Evolutionary conservation across 2,329 filamentous ascomycete species (phyloP).

Genomic region (Metarhizium anisopliae): DNA sequence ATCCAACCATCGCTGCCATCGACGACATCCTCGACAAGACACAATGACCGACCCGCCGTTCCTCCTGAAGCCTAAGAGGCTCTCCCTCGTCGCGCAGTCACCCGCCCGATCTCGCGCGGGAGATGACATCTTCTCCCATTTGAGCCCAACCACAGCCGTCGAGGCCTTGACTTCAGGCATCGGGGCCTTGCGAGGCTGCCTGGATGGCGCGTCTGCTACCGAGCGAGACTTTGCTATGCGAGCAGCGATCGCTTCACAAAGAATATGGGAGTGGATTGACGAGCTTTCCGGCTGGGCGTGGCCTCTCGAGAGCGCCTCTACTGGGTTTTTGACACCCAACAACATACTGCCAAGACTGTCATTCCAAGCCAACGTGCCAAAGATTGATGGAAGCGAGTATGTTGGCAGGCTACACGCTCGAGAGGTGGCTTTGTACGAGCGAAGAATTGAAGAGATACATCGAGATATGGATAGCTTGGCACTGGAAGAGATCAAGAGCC

Average conservation of each 20-base stretch:
- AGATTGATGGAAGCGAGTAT: slow-evolving; percentile 32
- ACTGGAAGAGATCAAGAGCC: slow-evolving; percentile 80
- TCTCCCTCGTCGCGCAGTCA: slow-evolving; percentile 24
- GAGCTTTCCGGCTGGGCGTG: slow-evolving; percentile 57
- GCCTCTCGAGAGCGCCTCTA: slow-evolving; percentile 38
- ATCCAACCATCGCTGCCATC: not conserved
- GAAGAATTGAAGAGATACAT: slow-evolving; percentile 64
- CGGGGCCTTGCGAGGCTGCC: slow-evolving; percentile 45
- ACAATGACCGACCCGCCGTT: slow-evolving; percentile 26
- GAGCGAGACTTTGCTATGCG: slow-evolving; percentile 65
- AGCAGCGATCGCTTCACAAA: slow-evolving; percentile 61
- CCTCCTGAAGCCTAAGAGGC: slow-evolving; percentile 24
- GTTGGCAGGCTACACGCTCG: slow-evolving; percentile 61
- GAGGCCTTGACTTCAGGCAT: slow-evolving; percentile 48
- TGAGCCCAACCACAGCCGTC: slow-evolving; percentile 52
- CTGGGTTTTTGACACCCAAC: slow-evolving; percentile 44
- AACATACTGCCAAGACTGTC: slow-evolving; percentile 31
- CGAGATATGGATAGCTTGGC: slow-evolving; percentile 60
- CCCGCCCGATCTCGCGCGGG: slow-evolving; percentile 35
- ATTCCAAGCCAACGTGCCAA: slow-evolving; percentile 13
- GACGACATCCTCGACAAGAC: slow-evolving; percentile 1
- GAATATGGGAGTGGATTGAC: slow-evolving; percentile 65
- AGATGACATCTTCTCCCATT: slow-evolving; percentile 52
- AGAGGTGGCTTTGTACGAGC: slow-evolving; percentile 60
- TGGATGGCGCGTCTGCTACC: slow-evolving; percentile 51